Percentiles rank a stretch among this genome's conserved stretches.
Evolutionary conservation across 305 asterid species (phyloP).

Genomic region (Caryopteris hybrid): DNA sequence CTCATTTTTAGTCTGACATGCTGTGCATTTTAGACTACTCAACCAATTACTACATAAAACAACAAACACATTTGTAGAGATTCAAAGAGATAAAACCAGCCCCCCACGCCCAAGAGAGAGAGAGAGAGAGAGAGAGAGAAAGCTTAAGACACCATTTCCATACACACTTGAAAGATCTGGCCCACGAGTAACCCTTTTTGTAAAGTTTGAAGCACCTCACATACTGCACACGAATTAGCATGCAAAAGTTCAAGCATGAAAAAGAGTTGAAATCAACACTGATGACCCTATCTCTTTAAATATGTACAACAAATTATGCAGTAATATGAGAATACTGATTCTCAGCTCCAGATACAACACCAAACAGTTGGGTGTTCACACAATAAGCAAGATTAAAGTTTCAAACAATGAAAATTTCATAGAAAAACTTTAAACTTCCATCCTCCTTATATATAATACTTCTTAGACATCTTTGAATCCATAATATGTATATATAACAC

Average conservation of each 20-base stretch:
- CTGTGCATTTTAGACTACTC: neutral
- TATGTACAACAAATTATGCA: neutral
- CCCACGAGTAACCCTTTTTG: neutral
- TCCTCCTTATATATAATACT: constrained; percentile 3
- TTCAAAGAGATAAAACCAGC: too few relatives aligned
- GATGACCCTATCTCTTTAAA: neutral
- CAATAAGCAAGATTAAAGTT: neutral
- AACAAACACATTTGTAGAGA: neutral
- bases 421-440: neutral
- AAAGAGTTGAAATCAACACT: neutral
- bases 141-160: neutral
- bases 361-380: neutral
- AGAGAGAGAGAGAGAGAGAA: neutral
- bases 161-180: constrained; percentile 2
- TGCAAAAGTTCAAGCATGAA: constrained; percentile 11
- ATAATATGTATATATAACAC: neutral
- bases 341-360: neutral
- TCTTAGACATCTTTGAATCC: neutral
- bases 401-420: neutral
- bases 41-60: neutral
- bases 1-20: neutral
- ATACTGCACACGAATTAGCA: neutral
- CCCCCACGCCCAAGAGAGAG: neutral
- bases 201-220: constrained; percentile 4
- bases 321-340: neutral